Percentiles rank a stretch among this genome's conserved stretches.
phyloP scores from a whole-genome alignment of 2,329 filamentous ascomycete species.

The Verruconis gallopava region DNA sequence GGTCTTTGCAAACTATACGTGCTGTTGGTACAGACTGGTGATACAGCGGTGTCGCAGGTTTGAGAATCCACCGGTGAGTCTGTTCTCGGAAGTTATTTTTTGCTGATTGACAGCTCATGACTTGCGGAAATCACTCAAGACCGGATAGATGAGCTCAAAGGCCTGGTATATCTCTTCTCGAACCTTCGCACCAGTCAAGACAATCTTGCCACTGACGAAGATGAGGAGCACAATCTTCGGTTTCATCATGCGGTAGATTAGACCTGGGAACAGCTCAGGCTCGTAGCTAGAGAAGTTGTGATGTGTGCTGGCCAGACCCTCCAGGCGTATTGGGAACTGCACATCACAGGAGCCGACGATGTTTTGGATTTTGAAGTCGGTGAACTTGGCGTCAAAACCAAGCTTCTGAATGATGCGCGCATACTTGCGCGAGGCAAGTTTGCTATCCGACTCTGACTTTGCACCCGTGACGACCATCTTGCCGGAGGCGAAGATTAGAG shows the following conservation, averaged over 20 bases:
- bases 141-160: constrained; percentile 65
- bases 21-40: constrained; percentile 6
- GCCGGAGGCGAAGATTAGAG: constrained; percentile 91
- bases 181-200: constrained; percentile 86
- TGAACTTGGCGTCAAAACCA: constrained; percentile 98
- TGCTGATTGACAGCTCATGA: constrained; percentile 32
- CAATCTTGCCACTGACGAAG: constrained; percentile 93
- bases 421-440: constrained; percentile 93
- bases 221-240: constrained; percentile 61
- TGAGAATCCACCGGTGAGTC: not conserved
- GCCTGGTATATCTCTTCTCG: constrained; percentile 70
- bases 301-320: constrained; percentile 90
- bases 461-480: constrained; percentile 99
- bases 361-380: constrained; percentile 99
- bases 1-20: not conserved
- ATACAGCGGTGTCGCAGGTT: constrained; percentile 2
- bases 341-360: constrained; percentile 98
- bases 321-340: constrained; percentile 96
- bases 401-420: constrained; percentile 99
- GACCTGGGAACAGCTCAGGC: constrained; percentile 93
- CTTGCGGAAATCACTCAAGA: constrained; percentile 65
- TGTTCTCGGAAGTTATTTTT: not conserved
- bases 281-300: constrained; percentile 99
- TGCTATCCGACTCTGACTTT: constrained; percentile 95
- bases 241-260: constrained; percentile 99